Base-by-base conservation (phyloP, 352 stramenopile genomes). In the Pythium guiyangense region DNA sequence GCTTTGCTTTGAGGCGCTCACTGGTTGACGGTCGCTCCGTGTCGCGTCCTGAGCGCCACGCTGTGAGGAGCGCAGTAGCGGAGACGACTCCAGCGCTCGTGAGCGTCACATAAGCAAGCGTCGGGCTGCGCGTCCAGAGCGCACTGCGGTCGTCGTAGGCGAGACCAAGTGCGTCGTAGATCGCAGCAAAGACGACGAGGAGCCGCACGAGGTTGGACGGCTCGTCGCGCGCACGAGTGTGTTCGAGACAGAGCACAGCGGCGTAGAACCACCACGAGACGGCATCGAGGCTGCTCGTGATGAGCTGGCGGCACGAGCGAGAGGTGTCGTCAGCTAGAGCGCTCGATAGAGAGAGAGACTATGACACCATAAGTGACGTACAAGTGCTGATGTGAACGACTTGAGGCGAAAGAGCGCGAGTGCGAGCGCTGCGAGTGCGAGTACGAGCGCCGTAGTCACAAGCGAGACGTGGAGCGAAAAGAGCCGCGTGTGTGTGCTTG, bases 381-480 rank as follows among this genome's bases (percentile, higher is more conserved):
- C 71, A 25, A 86, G 54, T 12, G 71, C 64, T 9, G 72, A 69
- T 0, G 70, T 70, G 26, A 66, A 80, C 9, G 60, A 63, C 18
- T 60, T 29, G 6, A 61, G 37, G 11, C 18, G 17, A 11, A 55
- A 42, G 27, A 64, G 59, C 8, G 66, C 59, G 15, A 80, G 34
- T 5, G 59, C 48, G n/a, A 60, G 44, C n/a, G 73, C 11, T 20
- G 49, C 60, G 31, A 67, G 50, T 3, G 67, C 70, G 44, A 64
- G 62, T 27, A 61, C 57, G 42, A 55, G 55, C 8, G 63, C 68
- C n/a, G 52, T 59, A 5, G 53, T 27, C 2, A 58, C 45, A 22
- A 79, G 48, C 44, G 83, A 20, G 26, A 69, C 62, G 25, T 79
- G 76, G 27, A 77, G 34, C 37, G 57, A 51, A 31, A 74, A 63